These are phyloP conservation scores for Lecanosticta acicola DNA, from an alignment of 2,329 filamentous ascomycete species.

Conservation along the genomic window DNA sequence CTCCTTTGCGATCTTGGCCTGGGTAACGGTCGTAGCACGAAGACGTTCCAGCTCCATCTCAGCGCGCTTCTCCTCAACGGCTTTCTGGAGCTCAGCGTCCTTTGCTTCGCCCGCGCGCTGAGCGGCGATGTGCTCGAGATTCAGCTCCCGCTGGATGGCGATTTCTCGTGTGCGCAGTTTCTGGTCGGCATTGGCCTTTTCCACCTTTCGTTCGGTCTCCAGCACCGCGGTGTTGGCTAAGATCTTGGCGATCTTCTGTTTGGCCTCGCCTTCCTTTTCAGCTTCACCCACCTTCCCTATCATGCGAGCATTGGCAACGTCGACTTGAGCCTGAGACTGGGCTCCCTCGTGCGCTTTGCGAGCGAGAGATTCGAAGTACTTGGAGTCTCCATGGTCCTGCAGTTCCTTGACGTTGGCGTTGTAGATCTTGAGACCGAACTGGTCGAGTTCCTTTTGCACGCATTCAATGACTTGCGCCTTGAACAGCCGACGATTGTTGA, in stretches of 20 bases:
- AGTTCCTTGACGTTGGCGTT: conserved; percentile 81
- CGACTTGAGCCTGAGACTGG: conserved; percentile 67
- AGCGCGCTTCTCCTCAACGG: conserved; percentile 71
- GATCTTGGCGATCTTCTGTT: conserved; percentile 83
- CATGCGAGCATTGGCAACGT: conserved; percentile 53
- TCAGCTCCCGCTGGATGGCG: conserved; percentile 65
- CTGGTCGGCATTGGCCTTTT: conserved; percentile 71
- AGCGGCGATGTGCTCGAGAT: conserved; percentile 69
- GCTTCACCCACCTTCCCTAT: conserved; percentile 71
- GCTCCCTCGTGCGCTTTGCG: conserved; percentile 82
- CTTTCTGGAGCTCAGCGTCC: conserved; percentile 73
- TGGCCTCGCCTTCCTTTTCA: conserved; percentile 70
- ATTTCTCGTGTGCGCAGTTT: conserved; percentile 68
- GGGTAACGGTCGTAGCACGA: conserved; percentile 70
- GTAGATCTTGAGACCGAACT: conserved; percentile 66
- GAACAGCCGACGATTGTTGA: conserved; percentile 52
- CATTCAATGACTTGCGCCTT: conserved; percentile 50
- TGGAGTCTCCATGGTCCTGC: conserved; percentile 72
- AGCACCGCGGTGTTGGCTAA: conserved; percentile 77
- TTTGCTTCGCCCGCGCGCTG: conserved; percentile 65
- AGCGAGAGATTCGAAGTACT: conserved; percentile 76
- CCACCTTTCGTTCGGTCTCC: conserved; percentile 77
- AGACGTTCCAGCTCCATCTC: conserved; percentile 75
- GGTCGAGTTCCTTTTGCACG: conserved; percentile 71
- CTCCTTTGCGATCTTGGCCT: conserved; percentile 60